phyloP scores from a whole-genome alignment of 768 basidiomycete species.

The Sarcodon sp. region DNA sequence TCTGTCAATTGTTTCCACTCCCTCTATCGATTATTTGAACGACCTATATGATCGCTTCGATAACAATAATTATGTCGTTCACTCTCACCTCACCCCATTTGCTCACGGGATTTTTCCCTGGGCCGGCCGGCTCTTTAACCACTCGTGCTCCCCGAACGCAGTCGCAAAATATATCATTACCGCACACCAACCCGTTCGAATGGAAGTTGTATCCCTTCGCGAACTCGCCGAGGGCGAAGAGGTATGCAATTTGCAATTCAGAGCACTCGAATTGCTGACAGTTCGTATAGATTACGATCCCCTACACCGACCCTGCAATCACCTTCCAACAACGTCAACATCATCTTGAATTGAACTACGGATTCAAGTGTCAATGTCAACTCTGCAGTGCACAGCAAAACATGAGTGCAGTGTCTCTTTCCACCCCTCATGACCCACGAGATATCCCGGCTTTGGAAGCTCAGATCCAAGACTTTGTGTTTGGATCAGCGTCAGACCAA shows the following conservation, averaged over 20 bases:
- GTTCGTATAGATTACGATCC: slow-evolving; percentile 46
- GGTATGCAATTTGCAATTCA: slow-evolving; percentile 23
- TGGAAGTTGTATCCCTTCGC: slow-evolving; percentile 56
- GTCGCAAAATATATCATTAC: slow-evolving; percentile 43
- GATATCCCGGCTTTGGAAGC: slow-evolving; percentile 6
- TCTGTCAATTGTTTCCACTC: not conserved
- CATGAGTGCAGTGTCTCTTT: slow-evolving; percentile 27
- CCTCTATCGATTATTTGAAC: slow-evolving; percentile 5
- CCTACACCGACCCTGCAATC: slow-evolving; percentile 72
- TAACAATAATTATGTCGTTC: slow-evolving; percentile 75
- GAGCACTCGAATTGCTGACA: not conserved
- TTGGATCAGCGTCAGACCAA: slow-evolving; percentile 11
- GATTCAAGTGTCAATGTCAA: slow-evolving; percentile 49
- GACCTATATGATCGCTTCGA: slow-evolving; percentile 48
- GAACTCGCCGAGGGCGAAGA: slow-evolving; percentile 49
- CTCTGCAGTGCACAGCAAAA: slow-evolving; percentile 37
- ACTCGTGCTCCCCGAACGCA: slow-evolving; percentile 70
- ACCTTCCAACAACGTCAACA: slow-evolving; percentile 40
- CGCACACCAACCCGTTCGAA: slow-evolving; percentile 23
- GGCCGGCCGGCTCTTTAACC: slow-evolving; percentile 74
- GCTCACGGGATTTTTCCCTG: slow-evolving; percentile 69
- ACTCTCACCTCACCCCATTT: slow-evolving; percentile 56
- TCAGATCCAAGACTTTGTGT: slow-evolving; percentile 25
- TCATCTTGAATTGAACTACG: slow-evolving; percentile 49
- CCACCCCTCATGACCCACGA: slow-evolving; percentile 19